Evolutionary conservation across 805 yeast genomes (phyloP), one percentile per base, ranked within the genome.

Genomic region (Danielozyma ontarioensis): DNA sequence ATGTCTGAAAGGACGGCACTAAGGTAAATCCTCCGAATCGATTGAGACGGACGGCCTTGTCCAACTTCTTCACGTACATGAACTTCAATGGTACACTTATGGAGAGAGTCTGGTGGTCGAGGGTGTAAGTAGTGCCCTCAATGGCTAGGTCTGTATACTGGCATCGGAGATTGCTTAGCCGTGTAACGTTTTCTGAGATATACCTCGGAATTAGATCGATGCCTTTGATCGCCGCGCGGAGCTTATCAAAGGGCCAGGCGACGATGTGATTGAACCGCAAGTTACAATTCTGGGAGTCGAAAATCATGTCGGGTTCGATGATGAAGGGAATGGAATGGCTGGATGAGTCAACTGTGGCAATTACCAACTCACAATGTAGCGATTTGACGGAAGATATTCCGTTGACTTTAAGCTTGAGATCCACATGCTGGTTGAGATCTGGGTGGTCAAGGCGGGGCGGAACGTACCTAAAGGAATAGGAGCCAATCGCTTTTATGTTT

Each of bases 1-100:
- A 66, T 4, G 55, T 48, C 40, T 66, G 71, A 44, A 59, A 61
- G 29, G 48, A 56, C 1, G 72, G 72, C 4, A 64, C 67, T 35
- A 65, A 48, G 4, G 64, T 57, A 7, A 62, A 37, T 25, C 39
- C 36, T 28, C 62, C 63, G 25, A 63, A 56, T 10, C 45, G 22
- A 19, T 19, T 19, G 6, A 19, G 22, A 6, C 22, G 22, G 10
- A 19, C 22, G 8, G 22, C 22, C 10, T 19, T 19, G 22, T 19
- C 22, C 22, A 19, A 19, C 22, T 19, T 19, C 22, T 19, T 19
- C 6, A 19, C 10, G 22, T 19, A 19, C 22, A 19, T 19, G 22
- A 6, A 19, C 8, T 10, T 6, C 8, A 19, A 10, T 6, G 22
- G 22, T 6, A 19, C 8, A 6, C 10, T 6, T 6, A 19, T 10